These are phyloP conservation scores for Ulota crispa DNA, from an alignment of 225 moss, liverwort and hornwort species.

Conservation along the genomic window DNA sequence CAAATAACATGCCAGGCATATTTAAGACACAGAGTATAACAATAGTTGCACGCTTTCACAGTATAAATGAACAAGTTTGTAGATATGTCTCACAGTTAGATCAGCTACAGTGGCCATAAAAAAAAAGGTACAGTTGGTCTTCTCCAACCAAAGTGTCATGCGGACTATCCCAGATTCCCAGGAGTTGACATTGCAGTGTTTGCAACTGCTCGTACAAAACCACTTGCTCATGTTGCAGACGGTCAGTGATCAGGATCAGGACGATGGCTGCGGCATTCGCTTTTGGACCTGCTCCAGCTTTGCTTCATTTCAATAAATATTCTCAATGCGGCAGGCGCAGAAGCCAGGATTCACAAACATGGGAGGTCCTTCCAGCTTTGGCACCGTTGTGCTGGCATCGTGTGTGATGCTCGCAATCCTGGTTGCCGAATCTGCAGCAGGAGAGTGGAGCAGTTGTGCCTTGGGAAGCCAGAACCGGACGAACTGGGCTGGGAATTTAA, in stretches of 20 bases:
- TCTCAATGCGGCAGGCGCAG: not conserved
- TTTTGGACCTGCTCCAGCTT: too few species aligned
- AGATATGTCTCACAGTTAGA: too few species aligned
- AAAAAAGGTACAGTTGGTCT: not conserved
- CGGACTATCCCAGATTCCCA: not conserved
- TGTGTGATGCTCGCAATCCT: not conserved
- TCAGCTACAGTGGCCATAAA: not conserved
- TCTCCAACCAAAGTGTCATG: not conserved
- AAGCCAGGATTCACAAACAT: not conserved
- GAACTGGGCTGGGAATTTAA: slow-evolving; percentile 54
- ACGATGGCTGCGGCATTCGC: too few species aligned
- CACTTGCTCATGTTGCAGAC: not conserved
- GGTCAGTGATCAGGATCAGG: not conserved
- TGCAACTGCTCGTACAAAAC: not conserved
- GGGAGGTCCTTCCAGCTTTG: not conserved
- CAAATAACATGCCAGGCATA: too few species aligned
- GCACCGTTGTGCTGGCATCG: not conserved
- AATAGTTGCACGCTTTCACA: too few species aligned
- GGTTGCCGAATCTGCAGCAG: not conserved
- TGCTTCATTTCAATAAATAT: not conserved
- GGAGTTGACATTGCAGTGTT: not conserved
- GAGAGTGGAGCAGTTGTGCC: not conserved
- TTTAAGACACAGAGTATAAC: too few species aligned
- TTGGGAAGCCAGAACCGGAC: slow-evolving; percentile 13
- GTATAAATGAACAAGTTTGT: not conserved